phyloP scores from a whole-genome alignment of 108 stramenopile species.

The Thalassiosira profunda region DNA sequence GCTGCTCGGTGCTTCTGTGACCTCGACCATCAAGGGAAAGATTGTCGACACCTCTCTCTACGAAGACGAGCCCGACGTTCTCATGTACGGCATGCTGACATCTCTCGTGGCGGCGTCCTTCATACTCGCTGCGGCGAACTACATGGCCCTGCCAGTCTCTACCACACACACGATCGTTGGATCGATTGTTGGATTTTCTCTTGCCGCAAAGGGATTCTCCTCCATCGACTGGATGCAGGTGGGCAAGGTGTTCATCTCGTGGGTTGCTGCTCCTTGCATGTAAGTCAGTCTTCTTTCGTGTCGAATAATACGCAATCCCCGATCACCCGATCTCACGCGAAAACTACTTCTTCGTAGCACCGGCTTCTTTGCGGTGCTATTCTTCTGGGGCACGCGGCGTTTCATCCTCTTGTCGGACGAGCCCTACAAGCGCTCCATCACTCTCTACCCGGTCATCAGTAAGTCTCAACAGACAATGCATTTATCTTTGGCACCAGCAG shows the following conservation, averaged over 20 bases:
- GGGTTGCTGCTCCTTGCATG: slow-evolving; percentile 66
- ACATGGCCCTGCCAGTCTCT: slow-evolving; percentile 66
- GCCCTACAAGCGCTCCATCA: slow-evolving; percentile 49
- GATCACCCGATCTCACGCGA: too few species aligned
- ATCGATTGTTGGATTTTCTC: slow-evolving; percentile 64
- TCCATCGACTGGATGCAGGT: slow-evolving; percentile 51
- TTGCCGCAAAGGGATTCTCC: slow-evolving; percentile 47
- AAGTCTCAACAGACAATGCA: too few species aligned
- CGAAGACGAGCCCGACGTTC: slow-evolving; percentile 49
- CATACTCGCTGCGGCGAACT: slow-evolving; percentile 63
- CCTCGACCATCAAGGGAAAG: slow-evolving; percentile 61
- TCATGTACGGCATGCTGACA: slow-evolving; percentile 71
- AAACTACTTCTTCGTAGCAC: too few species aligned
- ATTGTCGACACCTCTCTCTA: slow-evolving; percentile 57
- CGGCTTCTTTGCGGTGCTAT: slow-evolving; percentile 30
- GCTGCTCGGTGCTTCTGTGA: slow-evolving; percentile 68
- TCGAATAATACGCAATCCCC: too few species aligned
- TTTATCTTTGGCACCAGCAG: too few species aligned
- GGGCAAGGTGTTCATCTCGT: slow-evolving; percentile 50
- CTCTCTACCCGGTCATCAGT: slow-evolving; percentile 56
- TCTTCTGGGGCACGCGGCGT: slow-evolving; percentile 33
- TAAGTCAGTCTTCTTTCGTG: too few species aligned
- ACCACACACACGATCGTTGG: slow-evolving; percentile 75
- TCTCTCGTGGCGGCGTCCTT: slow-evolving; percentile 55
- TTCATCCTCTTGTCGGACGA: slow-evolving; percentile 39